These are phyloP conservation scores for Vigna angularis DNA, from an alignment of 306 rosid genomes.

Conservation along the genomic window DNA sequence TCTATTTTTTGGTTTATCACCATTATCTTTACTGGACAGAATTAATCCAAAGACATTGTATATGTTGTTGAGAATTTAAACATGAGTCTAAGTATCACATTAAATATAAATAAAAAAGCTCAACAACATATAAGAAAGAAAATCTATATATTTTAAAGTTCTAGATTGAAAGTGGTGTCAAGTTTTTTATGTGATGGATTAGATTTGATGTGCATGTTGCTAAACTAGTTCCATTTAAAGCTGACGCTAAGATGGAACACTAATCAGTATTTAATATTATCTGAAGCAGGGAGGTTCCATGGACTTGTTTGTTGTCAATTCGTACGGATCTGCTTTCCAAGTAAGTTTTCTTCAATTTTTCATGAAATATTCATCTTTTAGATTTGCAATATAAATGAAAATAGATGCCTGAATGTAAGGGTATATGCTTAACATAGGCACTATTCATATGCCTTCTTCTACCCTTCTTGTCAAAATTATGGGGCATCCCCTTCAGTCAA, in stretches of 20 bases:
- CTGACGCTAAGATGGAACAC: neutral
- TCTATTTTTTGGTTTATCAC: too few species aligned
- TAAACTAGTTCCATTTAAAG: conserved; percentile 32
- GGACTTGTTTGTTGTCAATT: conserved; percentile 89
- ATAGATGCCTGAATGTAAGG: conserved; percentile 34
- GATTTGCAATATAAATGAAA: conserved; percentile 1
- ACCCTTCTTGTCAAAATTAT: conserved; percentile 84
- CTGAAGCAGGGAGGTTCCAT: conserved; percentile 73
- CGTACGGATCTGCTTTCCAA: conserved; percentile 92
- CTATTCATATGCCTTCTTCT: conserved; percentile 77
- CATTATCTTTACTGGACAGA: too few species aligned
- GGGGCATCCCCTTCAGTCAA: conserved; percentile 87
- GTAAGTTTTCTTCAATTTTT: conserved; percentile 55
- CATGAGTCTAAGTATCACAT: too few species aligned
- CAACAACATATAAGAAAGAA: too few species aligned
- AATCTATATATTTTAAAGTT: too few species aligned
- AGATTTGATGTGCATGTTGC: neutral
- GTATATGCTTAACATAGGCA: conserved; percentile 67
- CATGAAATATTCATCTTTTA: conserved; percentile 15
- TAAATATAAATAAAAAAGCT: too few species aligned
- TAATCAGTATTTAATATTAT: conserved; percentile 26
- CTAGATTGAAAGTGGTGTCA: too few species aligned
- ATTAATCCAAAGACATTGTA: too few species aligned
- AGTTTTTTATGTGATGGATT: too few species aligned
- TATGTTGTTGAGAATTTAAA: too few species aligned